Evolutionary conservation across 2,329 filamentous ascomycete genomes (phyloP).

Genomic region (Mariannaea elegans): DNA sequence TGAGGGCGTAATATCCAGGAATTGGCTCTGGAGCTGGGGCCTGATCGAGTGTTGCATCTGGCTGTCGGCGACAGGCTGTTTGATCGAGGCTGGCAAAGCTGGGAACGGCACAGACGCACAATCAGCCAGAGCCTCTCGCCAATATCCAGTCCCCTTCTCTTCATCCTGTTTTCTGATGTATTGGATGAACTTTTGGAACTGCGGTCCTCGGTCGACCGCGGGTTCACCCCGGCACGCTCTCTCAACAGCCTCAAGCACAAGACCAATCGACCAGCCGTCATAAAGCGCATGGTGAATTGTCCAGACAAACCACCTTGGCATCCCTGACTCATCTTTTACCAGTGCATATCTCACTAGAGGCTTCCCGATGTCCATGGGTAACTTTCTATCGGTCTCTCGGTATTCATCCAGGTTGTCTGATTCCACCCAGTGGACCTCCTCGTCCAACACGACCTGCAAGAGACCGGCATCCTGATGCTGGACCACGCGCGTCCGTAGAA

Average conservation of each 20-base stretch:
- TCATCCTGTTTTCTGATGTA: too few species aligned
- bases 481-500: constrained; percentile 57
- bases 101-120: too few species aligned
- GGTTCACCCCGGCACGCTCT: too few species aligned
- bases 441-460: constrained; percentile 54
- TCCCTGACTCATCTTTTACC: constrained; percentile 16
- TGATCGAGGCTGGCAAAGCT: too few species aligned
- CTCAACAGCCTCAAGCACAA: too few species aligned
- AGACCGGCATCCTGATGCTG: constrained; percentile 51
- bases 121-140: constrained; percentile 47
- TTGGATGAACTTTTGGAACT: too few species aligned
- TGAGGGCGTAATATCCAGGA: constrained; percentile 18
- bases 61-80: too few species aligned
- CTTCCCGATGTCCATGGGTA: constrained; percentile 24
- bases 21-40: background rate
- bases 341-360: constrained; percentile 8
- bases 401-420: constrained; percentile 16
- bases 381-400: constrained; percentile 34
- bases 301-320: background rate
- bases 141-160: constrained; percentile 49
- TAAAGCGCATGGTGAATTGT: constrained; percentile 36
- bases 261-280: constrained; percentile 35
- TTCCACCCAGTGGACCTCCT: constrained; percentile 43
- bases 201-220: too few species aligned
- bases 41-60: background rate